Percentiles rank a stretch among this genome's conserved stretches.
phyloP scores from a whole-genome alignment of 345 rosid genomes.

The Schrenkiella parvula region DNA sequence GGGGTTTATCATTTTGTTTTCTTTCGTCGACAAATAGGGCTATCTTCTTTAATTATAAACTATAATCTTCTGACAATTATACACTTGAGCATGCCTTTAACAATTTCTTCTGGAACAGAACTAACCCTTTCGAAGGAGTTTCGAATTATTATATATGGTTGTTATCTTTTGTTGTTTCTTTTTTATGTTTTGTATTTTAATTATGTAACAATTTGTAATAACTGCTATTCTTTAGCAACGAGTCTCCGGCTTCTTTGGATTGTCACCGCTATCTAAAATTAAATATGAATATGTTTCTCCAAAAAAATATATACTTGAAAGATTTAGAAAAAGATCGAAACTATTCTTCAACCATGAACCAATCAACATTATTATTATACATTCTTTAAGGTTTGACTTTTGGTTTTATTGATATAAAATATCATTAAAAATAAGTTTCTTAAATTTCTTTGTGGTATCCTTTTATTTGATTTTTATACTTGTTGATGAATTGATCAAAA shows the following conservation, averaged over 20 bases:
- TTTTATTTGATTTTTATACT: not conserved
- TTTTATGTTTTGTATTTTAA: too few species aligned
- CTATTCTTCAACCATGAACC: constrained; percentile 26
- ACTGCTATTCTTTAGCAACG: too few species aligned
- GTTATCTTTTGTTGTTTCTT: too few species aligned
- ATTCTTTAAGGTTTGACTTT: constrained; percentile 33
- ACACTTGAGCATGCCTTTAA: constrained; percentile 22
- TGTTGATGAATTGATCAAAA: constrained; percentile 6
- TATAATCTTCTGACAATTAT: constrained; percentile 1
- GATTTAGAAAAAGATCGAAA: not conserved
- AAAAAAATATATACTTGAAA: too few species aligned
- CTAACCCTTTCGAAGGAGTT: too few species aligned
- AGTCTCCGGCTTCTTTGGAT: too few species aligned
- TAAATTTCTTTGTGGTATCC: not conserved
- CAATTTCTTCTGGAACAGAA: not conserved
- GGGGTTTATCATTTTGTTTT: not conserved
- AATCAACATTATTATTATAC: constrained; percentile 1
- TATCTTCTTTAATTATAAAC: not conserved
- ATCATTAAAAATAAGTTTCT: not conserved
- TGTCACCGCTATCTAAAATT: too few species aligned
- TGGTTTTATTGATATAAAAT: constrained; percentile 15
- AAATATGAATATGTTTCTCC: too few species aligned
- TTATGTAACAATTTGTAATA: too few species aligned
- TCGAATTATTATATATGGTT: too few species aligned
- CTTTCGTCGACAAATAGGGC: not conserved